Base-by-base conservation (phyloP, 1,139 yeast genomes). In the Debaryomycetaceae sp. region DNA sequence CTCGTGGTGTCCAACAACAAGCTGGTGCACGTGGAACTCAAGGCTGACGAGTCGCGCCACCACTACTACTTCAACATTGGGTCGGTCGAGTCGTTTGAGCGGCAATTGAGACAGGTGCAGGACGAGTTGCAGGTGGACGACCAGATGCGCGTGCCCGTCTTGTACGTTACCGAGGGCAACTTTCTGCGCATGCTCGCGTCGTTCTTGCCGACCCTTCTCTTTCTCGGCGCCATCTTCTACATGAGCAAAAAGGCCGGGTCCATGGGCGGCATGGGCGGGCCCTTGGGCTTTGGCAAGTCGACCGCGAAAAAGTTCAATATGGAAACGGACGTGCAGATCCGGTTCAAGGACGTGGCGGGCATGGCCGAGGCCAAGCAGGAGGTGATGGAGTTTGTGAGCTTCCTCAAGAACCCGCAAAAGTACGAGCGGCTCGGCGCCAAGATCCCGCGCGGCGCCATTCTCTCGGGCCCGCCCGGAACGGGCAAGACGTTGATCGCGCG, bases 381-480 rank as follows among this genome's bases (percentile, higher is more conserved):
- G 57, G 90, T 90, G 32, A 83, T 86, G 93, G 98, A 90, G 53
- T 90, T 90, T 63, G 98, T 90, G 31, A 78, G 80, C 47, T 90
- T 90, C 51, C 68, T 90, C 53, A 82, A 86, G 52, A 73, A 86
- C 41, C 98, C 98, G 10, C 67, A 68, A 29, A 86, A 85, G 50
- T 90, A 86, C 52, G 95, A 87, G 51, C 76, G 73, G 38, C 62
- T 90, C 30, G 98, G 98, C 25, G 98, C 97, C 13, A 85, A 87
- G 55, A 92, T 90, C 39, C 98, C 98, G 29, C 75, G 97, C 50
- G 98, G 98, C 45, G 98, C 98, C 10, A 85, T 90, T 39, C 62
- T 92, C 35, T 82, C 95, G 11, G 98, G 98, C 35, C 95, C 97
- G n/a, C 98, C 98, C 29, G 98, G 98, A 66, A 90, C 98, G 5